Base-by-base conservation (phyloP, 2,329 filamentous ascomycete genomes). In the Aspergillus spinulosporus region DNA sequence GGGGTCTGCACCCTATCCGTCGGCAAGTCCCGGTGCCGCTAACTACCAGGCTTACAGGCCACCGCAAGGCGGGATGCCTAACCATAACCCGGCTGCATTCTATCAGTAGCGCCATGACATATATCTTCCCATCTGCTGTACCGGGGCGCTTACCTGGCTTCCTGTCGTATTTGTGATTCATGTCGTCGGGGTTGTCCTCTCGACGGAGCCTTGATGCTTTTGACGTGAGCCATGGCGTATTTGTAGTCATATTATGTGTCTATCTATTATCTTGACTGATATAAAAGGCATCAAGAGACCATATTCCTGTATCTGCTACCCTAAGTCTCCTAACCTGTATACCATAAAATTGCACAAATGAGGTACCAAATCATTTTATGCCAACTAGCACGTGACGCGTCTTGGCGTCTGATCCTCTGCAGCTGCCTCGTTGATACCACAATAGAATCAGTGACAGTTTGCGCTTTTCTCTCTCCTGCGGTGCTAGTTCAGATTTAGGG, bases 31-130 rank as follows among this genome's bases (percentile, higher is more conserved):
- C n/a, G 60, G 59, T n/a, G 59, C 56, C 40, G 63, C 58, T 3
- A 63, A 65, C 9, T 76, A 76, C 52, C 71, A 74, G 55, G 67
- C 72, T 5, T 76, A 76, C 59, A 70, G 72, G 37, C 66, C 68
- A n/a, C 46, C 69, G 14, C 66, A 68, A 53, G 63, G 65, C 15
- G 66, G 66, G 11, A 61, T 64, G 29, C 54, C 68, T 28, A 67
- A 63, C 46, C 64, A 71, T 31, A 76, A 76, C 56, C 74, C 74
- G 5, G 68, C 68, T 49, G 71, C 72, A 2, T 76, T 68, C 53
- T 76, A 76, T 57, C 69, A 71, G 62, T 75, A 66, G 63, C 56
- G 11, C 15, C 26, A 21, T 11, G 5, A 28, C 34, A 39, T 3
- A 15, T 43, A 21, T 8, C 28, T 26, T 29, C 21, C 26, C 14